Evolutionary conservation across 2,329 filamentous ascomycete genomes (phyloP).

Genomic region (Fragosphaeria purpurea): DNA sequence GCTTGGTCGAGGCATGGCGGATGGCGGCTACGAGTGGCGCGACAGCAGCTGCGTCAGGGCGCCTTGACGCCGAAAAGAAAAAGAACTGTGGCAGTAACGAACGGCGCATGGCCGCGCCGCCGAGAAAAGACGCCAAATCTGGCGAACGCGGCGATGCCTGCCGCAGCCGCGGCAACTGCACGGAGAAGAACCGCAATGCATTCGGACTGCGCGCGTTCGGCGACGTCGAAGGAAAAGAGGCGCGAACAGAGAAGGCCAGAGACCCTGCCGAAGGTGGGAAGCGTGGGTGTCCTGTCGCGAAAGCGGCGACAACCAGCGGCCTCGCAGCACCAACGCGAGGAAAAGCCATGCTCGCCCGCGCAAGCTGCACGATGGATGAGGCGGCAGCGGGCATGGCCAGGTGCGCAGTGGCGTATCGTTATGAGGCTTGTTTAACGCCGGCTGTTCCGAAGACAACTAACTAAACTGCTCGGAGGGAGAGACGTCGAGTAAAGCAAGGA

Average conservation of each 20-base stretch:
- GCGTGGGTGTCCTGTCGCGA: too few species aligned
- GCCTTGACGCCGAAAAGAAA: neutral
- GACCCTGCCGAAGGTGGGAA: neutral
- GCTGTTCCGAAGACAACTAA: too few species aligned
- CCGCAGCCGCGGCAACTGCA: neutral
- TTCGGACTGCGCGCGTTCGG: neutral
- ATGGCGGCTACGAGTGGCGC: neutral
- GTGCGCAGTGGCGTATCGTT: neutral
- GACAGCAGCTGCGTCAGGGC: neutral
- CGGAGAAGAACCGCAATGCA: constrained; percentile 2
- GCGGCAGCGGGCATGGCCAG: constrained; percentile 6
- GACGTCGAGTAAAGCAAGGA: too few species aligned
- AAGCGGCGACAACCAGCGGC: neutral
- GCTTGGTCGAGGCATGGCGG: constrained; percentile 5
- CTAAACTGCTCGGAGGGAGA: too few species aligned
- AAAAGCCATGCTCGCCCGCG: constrained; percentile 1
- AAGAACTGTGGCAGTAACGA: constrained; percentile 1
- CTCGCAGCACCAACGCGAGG: neutral
- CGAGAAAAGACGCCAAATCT: neutral
- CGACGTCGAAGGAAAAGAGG: neutral
- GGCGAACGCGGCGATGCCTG: neutral
- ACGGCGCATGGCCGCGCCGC: neutral
- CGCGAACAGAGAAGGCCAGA: neutral
- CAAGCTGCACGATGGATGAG: neutral
- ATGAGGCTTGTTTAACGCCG: too few species aligned